These are phyloP conservation scores for Rosa persica DNA, from an alignment of 306 rosid species.

Conservation along the genomic window DNA sequence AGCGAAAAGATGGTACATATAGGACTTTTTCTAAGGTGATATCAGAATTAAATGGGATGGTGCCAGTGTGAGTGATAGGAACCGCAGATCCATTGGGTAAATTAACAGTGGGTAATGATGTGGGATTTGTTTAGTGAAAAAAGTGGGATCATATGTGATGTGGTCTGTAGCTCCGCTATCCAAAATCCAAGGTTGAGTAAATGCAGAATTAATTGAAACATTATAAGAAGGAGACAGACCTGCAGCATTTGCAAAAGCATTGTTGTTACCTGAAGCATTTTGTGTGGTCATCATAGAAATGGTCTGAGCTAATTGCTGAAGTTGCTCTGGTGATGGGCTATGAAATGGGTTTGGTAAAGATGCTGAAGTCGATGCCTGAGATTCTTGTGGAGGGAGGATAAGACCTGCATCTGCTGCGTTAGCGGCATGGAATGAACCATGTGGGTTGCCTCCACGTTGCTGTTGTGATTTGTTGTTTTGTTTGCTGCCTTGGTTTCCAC, in stretches of 20 bases:
- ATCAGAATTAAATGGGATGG: not conserved
- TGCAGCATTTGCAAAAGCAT: not conserved
- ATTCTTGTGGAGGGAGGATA: not conserved
- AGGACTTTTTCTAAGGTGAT: constrained; percentile 24
- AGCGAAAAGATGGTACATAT: constrained; percentile 14
- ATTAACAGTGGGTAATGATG: not conserved
- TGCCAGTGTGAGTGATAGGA: not conserved
- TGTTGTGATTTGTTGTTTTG: not conserved
- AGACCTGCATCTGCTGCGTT: not conserved
- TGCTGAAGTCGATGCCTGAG: not conserved
- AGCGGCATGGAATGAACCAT: not conserved
- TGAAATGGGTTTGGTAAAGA: not conserved
- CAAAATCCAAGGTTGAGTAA: not conserved
- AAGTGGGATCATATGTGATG: not conserved
- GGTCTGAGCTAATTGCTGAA: not conserved
- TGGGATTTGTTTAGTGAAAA: not conserved
- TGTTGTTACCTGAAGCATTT: not conserved
- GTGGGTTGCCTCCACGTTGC: not conserved
- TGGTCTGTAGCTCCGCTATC: too few relatives aligned
- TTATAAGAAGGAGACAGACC: not conserved
- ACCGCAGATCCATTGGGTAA: not conserved
- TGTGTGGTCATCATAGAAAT: not conserved
- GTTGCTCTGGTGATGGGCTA: not conserved
- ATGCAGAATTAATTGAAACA: not conserved
- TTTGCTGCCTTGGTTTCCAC: not conserved